A percentile compares a stretch with the other conserved stretches of the same genome.
Evolutionary conservation across 768 basidiomycete genomes (phyloP).

Genomic region (Leccinum barrowsii): DNA sequence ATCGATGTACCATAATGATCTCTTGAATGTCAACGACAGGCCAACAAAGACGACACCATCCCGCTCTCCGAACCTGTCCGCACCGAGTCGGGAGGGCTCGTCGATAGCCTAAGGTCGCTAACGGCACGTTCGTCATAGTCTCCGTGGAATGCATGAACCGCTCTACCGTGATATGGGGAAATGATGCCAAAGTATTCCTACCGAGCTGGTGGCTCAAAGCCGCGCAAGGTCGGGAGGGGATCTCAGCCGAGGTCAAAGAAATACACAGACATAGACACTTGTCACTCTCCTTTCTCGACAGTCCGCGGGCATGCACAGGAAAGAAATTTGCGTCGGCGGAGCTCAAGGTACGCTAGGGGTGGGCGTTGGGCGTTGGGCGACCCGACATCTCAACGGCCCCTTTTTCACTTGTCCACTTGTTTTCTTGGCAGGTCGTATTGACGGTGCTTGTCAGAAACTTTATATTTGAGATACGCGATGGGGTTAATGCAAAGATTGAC

Average conservation of each 20-base stretch:
- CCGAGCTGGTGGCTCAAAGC: constrained; percentile 61
- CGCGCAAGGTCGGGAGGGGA: constrained; percentile 10
- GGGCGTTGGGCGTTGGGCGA: background rate
- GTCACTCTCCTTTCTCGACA: constrained; percentile 44
- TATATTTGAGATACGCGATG: constrained; percentile 34
- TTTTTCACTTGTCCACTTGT: background rate
- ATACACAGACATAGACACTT: constrained; percentile 45
- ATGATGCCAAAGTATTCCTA: constrained; percentile 52
- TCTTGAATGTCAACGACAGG: constrained; percentile 25
- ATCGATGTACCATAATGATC: background rate
- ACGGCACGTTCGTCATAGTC: constrained; percentile 42
- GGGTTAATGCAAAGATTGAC: constrained; percentile 21
- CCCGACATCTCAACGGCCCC: background rate
- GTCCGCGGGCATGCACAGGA: constrained; percentile 47
- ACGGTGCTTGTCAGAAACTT: constrained; percentile 41
- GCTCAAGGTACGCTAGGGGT: constrained; percentile 28
- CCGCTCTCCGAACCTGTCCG: constrained; percentile 47
- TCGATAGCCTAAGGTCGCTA: constrained; percentile 41
- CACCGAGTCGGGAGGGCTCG: constrained; percentile 36
- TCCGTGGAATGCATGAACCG: constrained; percentile 49
- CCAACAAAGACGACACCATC: constrained; percentile 51
- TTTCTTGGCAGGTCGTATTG: constrained; percentile 36
- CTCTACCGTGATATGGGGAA: constrained; percentile 56
- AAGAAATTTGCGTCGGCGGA: constrained; percentile 43
- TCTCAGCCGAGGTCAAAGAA: constrained; percentile 31